Evolutionary conservation across 1,284 basidiomycete genomes (phyloP), one percentile per base, ranked within the genome.

Genomic region (Fistulina hepatica): DNA sequence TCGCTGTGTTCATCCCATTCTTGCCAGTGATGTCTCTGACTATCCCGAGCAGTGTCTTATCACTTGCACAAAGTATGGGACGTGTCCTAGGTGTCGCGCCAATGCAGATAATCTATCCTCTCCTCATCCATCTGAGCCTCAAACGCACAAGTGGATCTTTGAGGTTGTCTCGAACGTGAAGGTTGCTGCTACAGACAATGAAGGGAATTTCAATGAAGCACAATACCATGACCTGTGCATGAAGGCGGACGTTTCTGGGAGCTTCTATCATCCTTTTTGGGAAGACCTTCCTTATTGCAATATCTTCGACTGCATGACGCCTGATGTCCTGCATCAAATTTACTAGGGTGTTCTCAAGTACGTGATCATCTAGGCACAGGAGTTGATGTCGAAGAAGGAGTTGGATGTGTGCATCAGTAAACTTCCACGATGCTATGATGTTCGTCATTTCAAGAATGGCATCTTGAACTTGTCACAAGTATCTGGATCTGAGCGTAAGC

Each of bases 31-130:
- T 33, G 49, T 57, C 10, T 54, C 52, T 1, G 56, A 59, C 38
- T 57, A 57, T 35, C 60, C 58, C 0, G 58, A 61, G 36, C 59
- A 60, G 31, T 48, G 47, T 23, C 40, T 53, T 15, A 44, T 53
- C n/a, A 35, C 38, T 3, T 50, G 51, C 34, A 33, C 34, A 7
- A 46, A 48, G 26, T 40, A 45, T 13, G 44, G 44, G 6, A 44
- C 36, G 5, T 52, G 50, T 21, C 50, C 44, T 3, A 36, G 36
- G 24, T 49, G 50, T 37, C 37, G 30, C 3, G 28, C 42, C 30
- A 5, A 36, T 25, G 28, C 31, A 20, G 20, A 52, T 7, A 22
- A 44, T 13, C 32, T 48, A 8, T 39, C 36, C 2, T 28, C 36
- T 17, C 26, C 20, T 0, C n/a, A 21, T 7, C n/a, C 34, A 15